Evolutionary conservation across 1,139 yeast genomes (phyloP).

Genomic region (Kurtzmaniella quercitrusa): DNA sequence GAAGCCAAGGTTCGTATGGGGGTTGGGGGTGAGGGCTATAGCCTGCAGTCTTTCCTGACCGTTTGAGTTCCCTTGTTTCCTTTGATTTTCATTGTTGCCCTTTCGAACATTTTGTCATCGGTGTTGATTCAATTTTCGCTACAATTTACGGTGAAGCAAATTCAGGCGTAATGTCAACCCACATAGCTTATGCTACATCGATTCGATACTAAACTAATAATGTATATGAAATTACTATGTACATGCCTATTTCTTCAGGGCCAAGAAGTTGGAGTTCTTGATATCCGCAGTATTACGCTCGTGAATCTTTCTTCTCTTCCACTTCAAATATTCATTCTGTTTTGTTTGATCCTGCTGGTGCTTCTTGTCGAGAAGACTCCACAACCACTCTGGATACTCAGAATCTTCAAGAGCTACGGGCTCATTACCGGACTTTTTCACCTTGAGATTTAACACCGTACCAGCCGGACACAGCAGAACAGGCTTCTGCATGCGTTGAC

Average conservation of each 20-base stretch:
- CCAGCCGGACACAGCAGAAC: slow-evolving; percentile 64
- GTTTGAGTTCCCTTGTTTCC: too few relatives aligned
- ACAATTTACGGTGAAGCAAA: too few relatives aligned
- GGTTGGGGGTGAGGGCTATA: too few relatives aligned
- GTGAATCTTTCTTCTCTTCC: slow-evolving; percentile 67
- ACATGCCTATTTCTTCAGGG: slow-evolving; percentile 28
- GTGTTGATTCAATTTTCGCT: too few relatives aligned
- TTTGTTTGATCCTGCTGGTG: slow-evolving; percentile 49
- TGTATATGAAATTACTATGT: slow-evolving; percentile 1
- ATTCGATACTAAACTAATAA: too few relatives aligned
- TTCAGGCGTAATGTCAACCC: too few relatives aligned
- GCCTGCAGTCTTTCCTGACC: too few relatives aligned
- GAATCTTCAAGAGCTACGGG: slow-evolving; percentile 86
- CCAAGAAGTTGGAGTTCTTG: slow-evolving; percentile 74
- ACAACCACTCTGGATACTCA: slow-evolving; percentile 93
- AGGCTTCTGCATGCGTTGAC: slow-evolving; percentile 6
- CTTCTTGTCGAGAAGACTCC: slow-evolving; percentile 75
- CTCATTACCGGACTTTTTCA: slow-evolving; percentile 76
- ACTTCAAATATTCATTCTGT: slow-evolving; percentile 57
- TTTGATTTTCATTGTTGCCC: too few relatives aligned
- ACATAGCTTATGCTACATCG: too few relatives aligned
- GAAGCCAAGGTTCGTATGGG: too few relatives aligned
- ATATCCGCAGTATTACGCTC: slow-evolving; percentile 63
- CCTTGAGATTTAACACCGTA: slow-evolving; percentile 70
- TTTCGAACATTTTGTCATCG: too few relatives aligned